Percentiles rank a stretch among this genome's conserved stretches.
Evolutionary conservation across 192 early-diverging fungal species (phyloP).

Genomic region (Coemansia asiatica): DNA sequence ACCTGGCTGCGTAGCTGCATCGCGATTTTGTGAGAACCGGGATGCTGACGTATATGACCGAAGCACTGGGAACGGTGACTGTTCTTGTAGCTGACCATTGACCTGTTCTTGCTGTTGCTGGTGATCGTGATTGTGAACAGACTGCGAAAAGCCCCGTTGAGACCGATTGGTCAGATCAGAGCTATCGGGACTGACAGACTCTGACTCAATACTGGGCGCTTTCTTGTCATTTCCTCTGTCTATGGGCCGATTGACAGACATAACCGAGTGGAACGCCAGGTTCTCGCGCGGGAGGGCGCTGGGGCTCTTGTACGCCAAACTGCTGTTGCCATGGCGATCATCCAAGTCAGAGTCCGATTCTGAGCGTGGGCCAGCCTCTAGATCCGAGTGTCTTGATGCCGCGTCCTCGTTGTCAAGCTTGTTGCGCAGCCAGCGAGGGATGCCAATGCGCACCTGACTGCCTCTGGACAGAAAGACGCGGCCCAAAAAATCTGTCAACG

Average conservation of each 20-base stretch:
- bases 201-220: no score
- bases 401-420: conserved; percentile 15
- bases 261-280: conserved; percentile 5
- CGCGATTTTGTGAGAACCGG: conserved; percentile 32
- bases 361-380: not conserved
- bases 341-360: not conserved
- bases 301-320: no score
- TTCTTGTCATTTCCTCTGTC: no score
- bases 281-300: no score
- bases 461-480: conserved; percentile 28
- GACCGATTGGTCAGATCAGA: not conserved
- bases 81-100: not conserved
- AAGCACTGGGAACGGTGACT: conserved; percentile 21
- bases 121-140: not conserved
- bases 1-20: conserved; percentile 12
- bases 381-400: not conserved
- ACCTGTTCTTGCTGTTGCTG: not conserved
- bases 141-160: not conserved
- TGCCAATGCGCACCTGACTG: conserved; percentile 34
- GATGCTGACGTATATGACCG: conserved; percentile 43
- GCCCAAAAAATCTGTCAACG: conserved; percentile 24
- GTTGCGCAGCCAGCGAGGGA: conserved; percentile 41
- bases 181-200: no score
- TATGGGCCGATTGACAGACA: no score
- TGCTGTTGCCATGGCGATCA: no score